Base-by-base conservation (phyloP, 164 flowering plant genomes). In the Vitis labrusca region DNA sequence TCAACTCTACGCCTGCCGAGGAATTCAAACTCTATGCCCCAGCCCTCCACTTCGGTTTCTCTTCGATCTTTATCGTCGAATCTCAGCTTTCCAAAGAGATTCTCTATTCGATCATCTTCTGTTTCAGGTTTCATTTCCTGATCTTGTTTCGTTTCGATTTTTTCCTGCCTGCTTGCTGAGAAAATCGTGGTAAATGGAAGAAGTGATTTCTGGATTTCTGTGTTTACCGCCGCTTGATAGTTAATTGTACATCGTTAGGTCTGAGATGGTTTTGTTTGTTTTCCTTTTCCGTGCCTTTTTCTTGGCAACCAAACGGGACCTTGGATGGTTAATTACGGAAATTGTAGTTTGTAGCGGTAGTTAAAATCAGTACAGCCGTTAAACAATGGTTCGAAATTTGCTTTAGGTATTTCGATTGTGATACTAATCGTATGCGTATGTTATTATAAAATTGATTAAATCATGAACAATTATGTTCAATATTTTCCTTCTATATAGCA, bases 61-160 rank as follows among this genome's bases (percentile, higher is more conserved):
- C 73, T 90, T 56, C 85, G 74, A 17, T 77, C 69, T 59, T 74
- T 77, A 12, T 70, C 69, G 19, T 9, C 63, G 4, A 73, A 74
- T 67, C 59, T 78, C 81, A 76, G 59, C 60, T 84, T 75, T 59
- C 52, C 70, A 50, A 81, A 59, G n/a, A 66, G 75, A 71, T 48
- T 83, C 60, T 80, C 81, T 17, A 67, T 85, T 73, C 90, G 88
- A 78, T 82, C 87, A 37, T 71, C 76, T 65, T 79, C 88, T 1
- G 77, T 73, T 50, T 67, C 88, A 69, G 90, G 91, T 86, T 72
- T 2, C 27, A 12, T 62, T 58, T 58, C 10, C 4, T 52, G 50
- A 27, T 11, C 44, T 50, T n/a, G 16, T n/a, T 52, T 5, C 29
- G 5, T 37, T 37, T 30, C 29, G 8, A 6, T n/a, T 23, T 27